Percentiles rank a stretch among this genome's conserved stretches.
Conservation (phyloP, 169 alveolate species). For the Pseudocohnilembus persalinus region DNA sequence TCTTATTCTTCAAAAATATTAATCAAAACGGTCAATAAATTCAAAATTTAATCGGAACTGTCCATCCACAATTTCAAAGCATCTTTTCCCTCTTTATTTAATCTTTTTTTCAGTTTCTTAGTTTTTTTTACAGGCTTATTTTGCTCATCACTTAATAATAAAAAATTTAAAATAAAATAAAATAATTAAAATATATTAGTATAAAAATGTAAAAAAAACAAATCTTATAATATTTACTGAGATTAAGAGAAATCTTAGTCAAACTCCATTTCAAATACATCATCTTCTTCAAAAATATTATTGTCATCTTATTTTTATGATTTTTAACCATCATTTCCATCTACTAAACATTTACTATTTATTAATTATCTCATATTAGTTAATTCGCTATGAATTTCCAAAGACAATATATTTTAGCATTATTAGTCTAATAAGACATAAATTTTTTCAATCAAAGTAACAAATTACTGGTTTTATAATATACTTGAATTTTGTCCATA, state of each 20-base stretch:
- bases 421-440: neutral
- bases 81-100: constrained; percentile 15
- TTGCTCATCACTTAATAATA: neutral
- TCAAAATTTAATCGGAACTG: constrained; percentile 13
- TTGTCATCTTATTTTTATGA: neutral
- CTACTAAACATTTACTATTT: constrained; percentile 3
- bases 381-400: neutral
- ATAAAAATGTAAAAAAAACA: no score
- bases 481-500: neutral
- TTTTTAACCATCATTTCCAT: neutral
- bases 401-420: neutral
- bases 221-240: neutral
- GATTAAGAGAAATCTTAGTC: neutral
- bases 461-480: constrained; percentile 1
- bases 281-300: neutral
- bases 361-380: neutral
- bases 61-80: constrained; percentile 20
- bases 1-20: constrained; percentile 18
- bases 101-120: neutral
- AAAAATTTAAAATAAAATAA: no score
- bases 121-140: neutral
- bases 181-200: neutral
- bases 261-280: neutral
- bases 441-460: constrained; percentile 3
- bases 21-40: constrained; percentile 9